Evolutionary conservation across 495 filamentous ascomycete genomes (phyloP).

Genomic region (Parathielavia appendiculata): DNA sequence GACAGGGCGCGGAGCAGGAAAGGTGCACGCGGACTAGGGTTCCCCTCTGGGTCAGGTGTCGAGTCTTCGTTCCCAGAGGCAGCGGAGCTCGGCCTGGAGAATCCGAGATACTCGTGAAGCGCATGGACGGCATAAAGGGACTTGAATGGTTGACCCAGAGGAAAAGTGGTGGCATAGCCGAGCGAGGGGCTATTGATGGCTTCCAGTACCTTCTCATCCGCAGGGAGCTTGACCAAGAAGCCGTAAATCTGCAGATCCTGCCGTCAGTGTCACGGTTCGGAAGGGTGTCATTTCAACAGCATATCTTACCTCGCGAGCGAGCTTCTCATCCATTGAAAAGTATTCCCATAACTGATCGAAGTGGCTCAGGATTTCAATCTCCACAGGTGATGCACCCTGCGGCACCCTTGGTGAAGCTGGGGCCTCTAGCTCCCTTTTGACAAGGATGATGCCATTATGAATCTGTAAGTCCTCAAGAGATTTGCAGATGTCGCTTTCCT

Average conservation of each 20-base stretch:
- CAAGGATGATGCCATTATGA: slow-evolving; percentile 58
- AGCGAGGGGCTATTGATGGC: slow-evolving; percentile 52
- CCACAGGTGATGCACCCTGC: slow-evolving; percentile 50
- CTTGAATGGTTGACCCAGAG: slow-evolving; percentile 64
- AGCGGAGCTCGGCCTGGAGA: slow-evolving; percentile 23
- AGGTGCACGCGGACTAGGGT: slow-evolving; percentile 25
- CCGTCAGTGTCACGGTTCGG: slow-evolving; percentile 23
- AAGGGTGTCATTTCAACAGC: neutral
- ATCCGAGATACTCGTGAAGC: slow-evolving; percentile 46
- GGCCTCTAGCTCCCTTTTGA: slow-evolving; percentile 41
- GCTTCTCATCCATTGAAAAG: slow-evolving; percentile 65
- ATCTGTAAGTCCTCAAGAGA: slow-evolving; percentile 55
- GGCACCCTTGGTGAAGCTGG: slow-evolving; percentile 32
- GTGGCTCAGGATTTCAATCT: slow-evolving; percentile 73
- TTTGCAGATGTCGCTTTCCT: slow-evolving; percentile 45
- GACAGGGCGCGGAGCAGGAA: slow-evolving; percentile 36
- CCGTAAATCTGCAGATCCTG: slow-evolving; percentile 54
- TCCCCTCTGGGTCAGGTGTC: slow-evolving; percentile 18
- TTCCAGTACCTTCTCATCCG: slow-evolving; percentile 56
- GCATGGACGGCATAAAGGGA: slow-evolving; percentile 68
- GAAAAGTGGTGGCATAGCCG: slow-evolving; percentile 57
- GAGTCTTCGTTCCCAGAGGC: slow-evolving; percentile 16
- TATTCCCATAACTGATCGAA: slow-evolving; percentile 82
- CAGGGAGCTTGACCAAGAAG: slow-evolving; percentile 69
- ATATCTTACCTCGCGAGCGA: slow-evolving; percentile 58